phyloP scores from a whole-genome alignment of 2,329 filamentous ascomycete species.

The Hymenoscyphus linearis region DNA sequence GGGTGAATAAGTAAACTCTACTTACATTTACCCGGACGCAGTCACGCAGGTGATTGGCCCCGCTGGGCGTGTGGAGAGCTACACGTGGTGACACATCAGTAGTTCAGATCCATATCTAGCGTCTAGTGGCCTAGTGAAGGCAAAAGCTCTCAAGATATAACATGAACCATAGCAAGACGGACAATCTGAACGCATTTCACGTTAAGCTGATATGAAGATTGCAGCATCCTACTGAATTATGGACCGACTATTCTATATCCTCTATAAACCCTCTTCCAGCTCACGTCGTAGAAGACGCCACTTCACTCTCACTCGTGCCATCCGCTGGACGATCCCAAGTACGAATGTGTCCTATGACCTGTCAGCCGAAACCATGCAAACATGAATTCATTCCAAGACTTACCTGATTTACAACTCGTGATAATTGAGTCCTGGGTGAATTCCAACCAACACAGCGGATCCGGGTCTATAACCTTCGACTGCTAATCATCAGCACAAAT shows the following conservation, averaged over 20 bases:
- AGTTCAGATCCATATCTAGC: too few relatives aligned
- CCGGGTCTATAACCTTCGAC: conserved; percentile 78
- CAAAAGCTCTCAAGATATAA: too few relatives aligned
- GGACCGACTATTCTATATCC: background rate
- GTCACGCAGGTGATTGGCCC: too few relatives aligned
- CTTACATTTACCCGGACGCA: too few relatives aligned
- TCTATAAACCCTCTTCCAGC: background rate
- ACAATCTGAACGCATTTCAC: background rate
- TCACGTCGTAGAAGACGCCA: conserved; percentile 5
- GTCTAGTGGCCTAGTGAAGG: too few relatives aligned
- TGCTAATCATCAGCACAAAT: conserved; percentile 34
- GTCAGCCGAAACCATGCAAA: background rate
- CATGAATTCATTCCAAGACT: conserved; percentile 31
- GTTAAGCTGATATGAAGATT: background rate
- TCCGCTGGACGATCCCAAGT: conserved; percentile 27
- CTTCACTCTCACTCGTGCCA: conserved; percentile 13
- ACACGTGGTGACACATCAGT: too few relatives aligned
- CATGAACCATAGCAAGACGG: background rate
- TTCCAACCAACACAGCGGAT: conserved; percentile 84
- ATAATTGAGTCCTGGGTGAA: conserved; percentile 93
- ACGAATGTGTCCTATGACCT: conserved; percentile 22
- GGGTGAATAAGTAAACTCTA: too few relatives aligned
- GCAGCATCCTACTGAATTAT: background rate
- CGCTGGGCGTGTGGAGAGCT: too few relatives aligned
- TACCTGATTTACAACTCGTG: conserved; percentile 86